phyloP scores from a whole-genome alignment of 2,329 filamentous ascomycete species.

The Myriosclerotinia curreyana region DNA sequence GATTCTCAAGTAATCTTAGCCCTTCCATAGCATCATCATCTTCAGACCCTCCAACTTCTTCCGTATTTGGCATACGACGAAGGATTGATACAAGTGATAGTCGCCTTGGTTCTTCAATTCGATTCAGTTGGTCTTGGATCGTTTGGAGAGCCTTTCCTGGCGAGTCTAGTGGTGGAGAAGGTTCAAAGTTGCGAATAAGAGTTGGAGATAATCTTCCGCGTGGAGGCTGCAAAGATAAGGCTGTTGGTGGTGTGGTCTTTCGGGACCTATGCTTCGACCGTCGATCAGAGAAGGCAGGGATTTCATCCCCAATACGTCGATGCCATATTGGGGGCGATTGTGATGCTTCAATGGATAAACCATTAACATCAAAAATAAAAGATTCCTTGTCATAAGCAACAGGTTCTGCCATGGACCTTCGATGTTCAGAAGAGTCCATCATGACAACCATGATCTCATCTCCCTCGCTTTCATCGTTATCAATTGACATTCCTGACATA shows the following conservation, averaged over 20 bases:
- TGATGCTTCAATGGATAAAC: slow-evolving; percentile 6
- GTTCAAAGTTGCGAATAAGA: slow-evolving; percentile 42
- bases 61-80: slow-evolving; percentile 29
- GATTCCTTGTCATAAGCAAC: slow-evolving; percentile 33
- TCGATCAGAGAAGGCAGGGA: slow-evolving; percentile 57
- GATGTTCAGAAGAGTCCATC: slow-evolving; percentile 42
- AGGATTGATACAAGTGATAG: slow-evolving; percentile 35
- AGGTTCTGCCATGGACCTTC: slow-evolving; percentile 30
- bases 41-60: neutral
- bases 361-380: slow-evolving; percentile 35
- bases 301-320: slow-evolving; percentile 55
- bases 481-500: neutral
- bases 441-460: slow-evolving; percentile 47
- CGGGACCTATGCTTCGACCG: slow-evolving; percentile 46
- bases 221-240: slow-evolving; percentile 48
- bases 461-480: slow-evolving; percentile 28
- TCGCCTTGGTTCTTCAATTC: slow-evolving; percentile 36
- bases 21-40: slow-evolving; percentile 25
- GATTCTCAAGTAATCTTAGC: slow-evolving; percentile 50
- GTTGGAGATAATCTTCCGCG: slow-evolving; percentile 44
- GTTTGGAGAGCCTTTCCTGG: slow-evolving; percentile 35
- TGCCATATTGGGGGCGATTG: slow-evolving; percentile 45
- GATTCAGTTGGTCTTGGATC: slow-evolving; percentile 38
- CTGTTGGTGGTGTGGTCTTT: slow-evolving; percentile 55
- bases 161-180: slow-evolving; percentile 35